Evolutionary conservation across 2,329 filamentous ascomycete genomes (phyloP).

Genomic region (Fusarium brevicatenulatum): DNA sequence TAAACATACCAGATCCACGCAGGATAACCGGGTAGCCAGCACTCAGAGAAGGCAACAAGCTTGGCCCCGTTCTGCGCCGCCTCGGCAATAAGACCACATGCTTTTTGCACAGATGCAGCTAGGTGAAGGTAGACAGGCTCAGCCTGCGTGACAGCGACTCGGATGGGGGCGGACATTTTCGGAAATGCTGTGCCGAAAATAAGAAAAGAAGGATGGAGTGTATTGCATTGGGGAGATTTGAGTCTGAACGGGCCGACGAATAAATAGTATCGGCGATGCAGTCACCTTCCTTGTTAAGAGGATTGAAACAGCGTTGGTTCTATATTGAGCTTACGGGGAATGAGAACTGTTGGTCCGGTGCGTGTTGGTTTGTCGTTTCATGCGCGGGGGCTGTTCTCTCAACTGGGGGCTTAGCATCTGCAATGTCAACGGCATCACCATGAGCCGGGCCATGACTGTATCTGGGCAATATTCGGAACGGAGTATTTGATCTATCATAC

Average conservation of each 20-base stretch:
- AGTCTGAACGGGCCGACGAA: not conserved
- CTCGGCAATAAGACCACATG: slow-evolving; percentile 38
- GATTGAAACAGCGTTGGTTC: not conserved
- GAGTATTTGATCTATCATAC: not conserved
- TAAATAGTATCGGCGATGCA: not conserved
- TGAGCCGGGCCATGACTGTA: not conserved
- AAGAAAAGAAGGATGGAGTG: not conserved
- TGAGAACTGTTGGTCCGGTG: not conserved
- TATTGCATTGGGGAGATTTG: not conserved
- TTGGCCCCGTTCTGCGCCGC: slow-evolving; percentile 58
- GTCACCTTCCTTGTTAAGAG: not conserved
- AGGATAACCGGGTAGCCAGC: slow-evolving; percentile 65
- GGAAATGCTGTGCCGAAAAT: not conserved
- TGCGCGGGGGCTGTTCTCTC: not conserved
- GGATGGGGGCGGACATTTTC: slow-evolving; percentile 27
- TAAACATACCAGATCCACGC: slow-evolving; percentile 50
- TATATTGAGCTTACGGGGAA: not conserved
- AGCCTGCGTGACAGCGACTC: slow-evolving; percentile 41
- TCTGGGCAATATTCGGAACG: not conserved
- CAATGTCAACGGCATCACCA: not conserved
- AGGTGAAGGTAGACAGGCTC: slow-evolving; percentile 44
- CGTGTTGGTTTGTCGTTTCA: not conserved
- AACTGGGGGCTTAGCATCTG: not conserved
- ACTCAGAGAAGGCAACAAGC: slow-evolving; percentile 64
- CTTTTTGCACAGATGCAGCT: slow-evolving; percentile 38